A percentile compares a stretch with the other conserved stretches of the same genome.
Conservation (phyloP, 129 eudicot genomes). For the Heracleum sosnowskyi region DNA sequence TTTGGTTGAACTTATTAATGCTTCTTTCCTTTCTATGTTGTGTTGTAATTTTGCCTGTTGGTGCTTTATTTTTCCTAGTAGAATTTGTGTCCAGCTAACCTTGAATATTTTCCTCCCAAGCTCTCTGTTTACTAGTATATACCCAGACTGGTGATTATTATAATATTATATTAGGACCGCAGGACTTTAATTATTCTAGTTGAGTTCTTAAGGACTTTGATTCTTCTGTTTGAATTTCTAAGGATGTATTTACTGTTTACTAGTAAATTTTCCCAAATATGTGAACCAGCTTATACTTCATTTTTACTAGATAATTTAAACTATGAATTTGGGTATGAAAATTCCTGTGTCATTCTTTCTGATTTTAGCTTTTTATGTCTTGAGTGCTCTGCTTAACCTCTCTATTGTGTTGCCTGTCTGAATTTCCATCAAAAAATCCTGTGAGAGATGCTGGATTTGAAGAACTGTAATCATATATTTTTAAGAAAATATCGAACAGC, state of each 20-base stretch:
- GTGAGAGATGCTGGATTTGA: neutral
- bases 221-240: neutral
- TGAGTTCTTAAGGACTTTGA: neutral
- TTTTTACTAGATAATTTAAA: too few relatives aligned
- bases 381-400: neutral
- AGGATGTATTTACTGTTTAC: neutral
- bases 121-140: neutral
- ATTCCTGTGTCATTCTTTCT: neutral
- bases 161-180: neutral
- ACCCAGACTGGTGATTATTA: neutral
- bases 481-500: neutral
- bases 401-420: neutral
- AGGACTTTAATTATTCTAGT: neutral
- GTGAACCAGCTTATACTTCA: neutral
- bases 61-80: neutral
- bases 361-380: neutral
- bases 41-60: neutral
- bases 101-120: neutral
- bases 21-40: neutral
- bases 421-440: neutral
- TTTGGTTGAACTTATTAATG: neutral
- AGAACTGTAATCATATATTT: neutral
- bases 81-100: neutral
- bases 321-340: neutral
- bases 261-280: neutral